These are phyloP conservation scores for Cucurbita maxima DNA, from an alignment of 306 rosid species.

Conservation along the genomic window DNA sequence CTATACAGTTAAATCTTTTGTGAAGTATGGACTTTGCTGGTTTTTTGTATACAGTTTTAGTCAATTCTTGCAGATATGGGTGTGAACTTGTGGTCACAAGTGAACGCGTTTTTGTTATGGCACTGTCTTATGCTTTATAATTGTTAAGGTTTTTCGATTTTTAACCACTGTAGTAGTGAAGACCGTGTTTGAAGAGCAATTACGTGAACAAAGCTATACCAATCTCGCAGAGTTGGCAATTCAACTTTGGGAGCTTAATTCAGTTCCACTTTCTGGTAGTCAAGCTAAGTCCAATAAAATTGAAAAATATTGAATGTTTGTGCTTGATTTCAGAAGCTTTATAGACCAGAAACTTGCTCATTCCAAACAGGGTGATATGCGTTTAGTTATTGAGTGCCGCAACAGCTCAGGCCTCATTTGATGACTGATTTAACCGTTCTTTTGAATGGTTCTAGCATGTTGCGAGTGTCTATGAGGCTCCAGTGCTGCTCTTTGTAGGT, in stretches of 20 bases:
- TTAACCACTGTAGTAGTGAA: not conserved
- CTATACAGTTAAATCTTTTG: not conserved
- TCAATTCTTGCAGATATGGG: conserved; percentile 8
- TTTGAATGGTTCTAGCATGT: no score
- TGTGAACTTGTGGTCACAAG: conserved; percentile 1
- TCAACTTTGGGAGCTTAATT: not conserved
- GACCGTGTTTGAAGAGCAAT: not conserved
- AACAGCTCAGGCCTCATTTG: no score
- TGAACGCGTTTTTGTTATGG: not conserved
- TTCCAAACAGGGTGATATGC: no score
- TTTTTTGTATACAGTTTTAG: conserved; percentile 30
- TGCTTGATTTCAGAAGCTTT: no score
- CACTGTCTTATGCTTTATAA: not conserved
- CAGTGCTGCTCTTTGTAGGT: no score
- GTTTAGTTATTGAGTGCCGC: no score
- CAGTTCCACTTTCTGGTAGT: not conserved
- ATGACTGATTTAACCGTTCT: no score
- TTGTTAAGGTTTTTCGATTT: not conserved
- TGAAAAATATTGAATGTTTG: not conserved
- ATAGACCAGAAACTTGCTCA: no score
- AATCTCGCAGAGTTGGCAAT: not conserved
- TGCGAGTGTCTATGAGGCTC: no score
- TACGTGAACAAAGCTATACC: not conserved
- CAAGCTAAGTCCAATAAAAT: not conserved
- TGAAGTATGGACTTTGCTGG: conserved; percentile 7